These are phyloP conservation scores for Solanum sitiens DNA, from an alignment of 257 asterid genomes.

Conservation along the genomic window DNA sequence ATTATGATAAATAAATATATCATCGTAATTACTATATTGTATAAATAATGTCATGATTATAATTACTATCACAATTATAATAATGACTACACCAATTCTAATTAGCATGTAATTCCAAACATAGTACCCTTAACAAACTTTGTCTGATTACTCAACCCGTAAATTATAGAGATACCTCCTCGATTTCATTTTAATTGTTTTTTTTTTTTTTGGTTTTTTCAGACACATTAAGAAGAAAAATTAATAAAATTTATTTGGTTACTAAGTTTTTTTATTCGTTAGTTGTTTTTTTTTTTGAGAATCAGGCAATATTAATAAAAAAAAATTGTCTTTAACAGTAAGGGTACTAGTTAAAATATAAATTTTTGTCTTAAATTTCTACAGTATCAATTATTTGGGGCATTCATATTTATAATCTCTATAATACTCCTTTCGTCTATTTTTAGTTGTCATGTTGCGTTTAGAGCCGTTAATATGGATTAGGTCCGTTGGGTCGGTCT, in stretches of 20 bases:
- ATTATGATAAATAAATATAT: too few relatives aligned
- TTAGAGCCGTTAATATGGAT: too few relatives aligned
- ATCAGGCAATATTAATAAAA: neutral
- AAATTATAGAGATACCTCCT: neutral
- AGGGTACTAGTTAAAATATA: neutral
- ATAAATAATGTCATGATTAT: too few relatives aligned
- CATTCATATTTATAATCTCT: too few relatives aligned
- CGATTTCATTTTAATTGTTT: neutral
- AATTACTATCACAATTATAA: neutral
- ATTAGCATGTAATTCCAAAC: neutral
- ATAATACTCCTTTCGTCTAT: too few relatives aligned
- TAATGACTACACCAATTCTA: neutral
- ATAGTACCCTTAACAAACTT: neutral
- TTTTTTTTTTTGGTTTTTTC: neutral
- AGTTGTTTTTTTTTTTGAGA: neutral
- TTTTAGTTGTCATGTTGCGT: too few relatives aligned
- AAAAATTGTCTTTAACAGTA: too few relatives aligned
- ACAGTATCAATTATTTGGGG: neutral
- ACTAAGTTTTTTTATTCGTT: neutral
- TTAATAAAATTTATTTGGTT: neutral
- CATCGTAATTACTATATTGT: neutral
- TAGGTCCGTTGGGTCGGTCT: too few relatives aligned
- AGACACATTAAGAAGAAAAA: neutral
- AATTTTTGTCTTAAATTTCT: neutral
- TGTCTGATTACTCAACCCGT: neutral